Evolutionary conservation across 352 stramenopile genomes (phyloP).

Genomic region (Phytophthora vignae): DNA sequence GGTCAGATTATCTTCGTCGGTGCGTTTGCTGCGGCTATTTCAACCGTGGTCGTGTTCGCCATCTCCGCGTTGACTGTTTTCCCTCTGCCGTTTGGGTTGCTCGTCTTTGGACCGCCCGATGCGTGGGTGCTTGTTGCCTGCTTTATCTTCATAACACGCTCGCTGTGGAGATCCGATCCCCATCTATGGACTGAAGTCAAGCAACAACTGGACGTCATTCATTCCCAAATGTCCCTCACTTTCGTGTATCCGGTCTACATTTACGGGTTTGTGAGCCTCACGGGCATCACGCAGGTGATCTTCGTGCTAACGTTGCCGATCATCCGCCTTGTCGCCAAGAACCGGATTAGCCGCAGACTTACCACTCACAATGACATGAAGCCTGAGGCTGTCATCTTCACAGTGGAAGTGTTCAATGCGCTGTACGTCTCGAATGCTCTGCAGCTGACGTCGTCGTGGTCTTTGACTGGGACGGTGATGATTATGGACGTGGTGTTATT

Average conservation of each 20-base stretch:
- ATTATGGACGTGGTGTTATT: conserved; percentile 1
- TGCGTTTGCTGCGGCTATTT: conserved; percentile 1
- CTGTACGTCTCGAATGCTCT: conserved; percentile 11
- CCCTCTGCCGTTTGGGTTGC: conserved; percentile 12
- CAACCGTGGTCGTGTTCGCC: conserved; percentile 4
- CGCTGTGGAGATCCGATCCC: conserved; percentile 10
- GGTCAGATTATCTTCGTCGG: conserved; percentile 5
- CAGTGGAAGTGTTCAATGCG: conserved; percentile 17
- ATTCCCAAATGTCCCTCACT: conserved; percentile 16
- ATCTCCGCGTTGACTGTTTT: conserved; percentile 13
- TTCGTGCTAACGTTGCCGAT: conserved; percentile 14
- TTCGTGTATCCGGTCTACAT: conserved; percentile 21
- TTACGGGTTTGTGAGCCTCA: conserved; percentile 14
- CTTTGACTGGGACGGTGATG: conserved; percentile 3
- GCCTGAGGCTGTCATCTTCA: conserved; percentile 9
- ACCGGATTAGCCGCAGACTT: conserved; percentile 6
- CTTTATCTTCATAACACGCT: conserved; percentile 9
- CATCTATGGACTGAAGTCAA: conserved; percentile 12
- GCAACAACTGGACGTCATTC: conserved; percentile 11
- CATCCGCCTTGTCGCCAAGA: conserved; percentile 8
- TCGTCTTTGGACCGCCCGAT: conserved; percentile 3
- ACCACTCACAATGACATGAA: conserved; percentile 16
- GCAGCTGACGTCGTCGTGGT: conserved; percentile 4
- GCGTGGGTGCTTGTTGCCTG: conserved; percentile 7
- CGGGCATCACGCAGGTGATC: conserved; percentile 5